Conservation (phyloP, 1,139 yeast species). For the Candida albicans region DNA sequence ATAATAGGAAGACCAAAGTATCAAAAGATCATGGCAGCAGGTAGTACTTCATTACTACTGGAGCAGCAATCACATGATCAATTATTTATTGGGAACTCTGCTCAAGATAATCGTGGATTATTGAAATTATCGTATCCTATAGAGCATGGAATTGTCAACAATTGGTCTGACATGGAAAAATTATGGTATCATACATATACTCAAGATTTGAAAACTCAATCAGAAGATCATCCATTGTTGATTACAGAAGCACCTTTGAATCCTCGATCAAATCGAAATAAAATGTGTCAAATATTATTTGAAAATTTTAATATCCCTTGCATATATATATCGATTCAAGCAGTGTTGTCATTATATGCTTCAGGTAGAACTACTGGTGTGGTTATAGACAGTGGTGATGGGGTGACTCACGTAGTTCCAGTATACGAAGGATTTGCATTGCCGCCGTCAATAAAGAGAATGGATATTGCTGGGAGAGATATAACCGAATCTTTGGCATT, state of each 20-base stretch:
- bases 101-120: constrained; percentile 76
- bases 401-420: constrained; percentile 85
- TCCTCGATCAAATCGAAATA: constrained; percentile 68
- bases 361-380: constrained; percentile 90
- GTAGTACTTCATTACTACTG: constrained; percentile 42
- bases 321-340: constrained; percentile 77
- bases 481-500: constrained; percentile 73
- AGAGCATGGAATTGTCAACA: constrained; percentile 74
- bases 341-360: constrained; percentile 82
- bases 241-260: constrained; percentile 90
- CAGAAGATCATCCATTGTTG: constrained; percentile 61
- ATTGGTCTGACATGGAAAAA: constrained; percentile 86
- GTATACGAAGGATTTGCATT: constrained; percentile 86
- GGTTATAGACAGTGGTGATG: constrained; percentile 89
- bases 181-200: constrained; percentile 68
- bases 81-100: constrained; percentile 69
- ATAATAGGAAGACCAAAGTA: constrained; percentile 84
- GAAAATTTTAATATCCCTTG: constrained; percentile 90
- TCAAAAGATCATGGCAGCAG: constrained; percentile 79
- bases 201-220: constrained; percentile 52
- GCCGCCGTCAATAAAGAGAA: constrained; percentile 68
- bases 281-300: constrained; percentile 73
- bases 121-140: constrained; percentile 70
- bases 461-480: constrained; percentile 87
- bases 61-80: constrained; percentile 21